Evolutionary conservation across 139 green algal species (phyloP).

Genomic region (Diplosphaera chodatii): DNA sequence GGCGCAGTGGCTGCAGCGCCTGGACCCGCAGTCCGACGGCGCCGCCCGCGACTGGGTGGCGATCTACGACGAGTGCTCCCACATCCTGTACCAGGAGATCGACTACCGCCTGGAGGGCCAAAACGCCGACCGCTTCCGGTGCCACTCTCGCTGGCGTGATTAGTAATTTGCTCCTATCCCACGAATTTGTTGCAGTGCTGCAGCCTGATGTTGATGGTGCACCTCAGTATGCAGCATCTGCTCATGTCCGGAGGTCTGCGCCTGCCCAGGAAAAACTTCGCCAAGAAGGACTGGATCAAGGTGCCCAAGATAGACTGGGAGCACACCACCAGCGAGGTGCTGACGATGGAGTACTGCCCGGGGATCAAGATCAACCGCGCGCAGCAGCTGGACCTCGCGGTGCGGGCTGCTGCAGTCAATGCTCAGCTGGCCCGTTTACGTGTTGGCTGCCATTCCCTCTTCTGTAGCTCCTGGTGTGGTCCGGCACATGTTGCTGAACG

Average conservation of each 20-base stretch:
- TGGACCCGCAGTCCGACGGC: slow-evolving; percentile 95
- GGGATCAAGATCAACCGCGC: slow-evolving; percentile 92
- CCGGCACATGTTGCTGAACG: too few relatives aligned
- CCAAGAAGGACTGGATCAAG: slow-evolving; percentile 80
- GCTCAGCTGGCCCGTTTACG: background rate
- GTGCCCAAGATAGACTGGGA: slow-evolving; percentile 88
- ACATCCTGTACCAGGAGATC: slow-evolving; percentile 97
- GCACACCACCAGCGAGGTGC: slow-evolving; percentile 64
- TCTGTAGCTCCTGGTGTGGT: too few relatives aligned
- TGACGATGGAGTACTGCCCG: slow-evolving; percentile 93
- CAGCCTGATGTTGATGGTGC: too few relatives aligned
- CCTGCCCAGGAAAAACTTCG: slow-evolving; percentile 39
- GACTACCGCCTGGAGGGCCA: slow-evolving; percentile 90
- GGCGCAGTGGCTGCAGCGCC: slow-evolving; percentile 58
- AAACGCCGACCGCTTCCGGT: slow-evolving; percentile 85
- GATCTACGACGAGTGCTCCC: slow-evolving; percentile 98
- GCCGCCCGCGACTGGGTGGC: slow-evolving; percentile 97
- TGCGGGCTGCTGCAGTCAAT: too few relatives aligned
- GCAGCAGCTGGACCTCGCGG: slow-evolving; percentile 63
- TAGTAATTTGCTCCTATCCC: too few relatives aligned
- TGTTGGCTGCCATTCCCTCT: too few relatives aligned
- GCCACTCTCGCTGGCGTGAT: too few relatives aligned
- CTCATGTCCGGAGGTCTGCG: too few relatives aligned
- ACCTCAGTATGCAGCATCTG: too few relatives aligned
- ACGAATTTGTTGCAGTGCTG: too few relatives aligned